Conservation (phyloP, 495 filamentous ascomycete species). For the Lasiosphaeris hirsuta region DNA sequence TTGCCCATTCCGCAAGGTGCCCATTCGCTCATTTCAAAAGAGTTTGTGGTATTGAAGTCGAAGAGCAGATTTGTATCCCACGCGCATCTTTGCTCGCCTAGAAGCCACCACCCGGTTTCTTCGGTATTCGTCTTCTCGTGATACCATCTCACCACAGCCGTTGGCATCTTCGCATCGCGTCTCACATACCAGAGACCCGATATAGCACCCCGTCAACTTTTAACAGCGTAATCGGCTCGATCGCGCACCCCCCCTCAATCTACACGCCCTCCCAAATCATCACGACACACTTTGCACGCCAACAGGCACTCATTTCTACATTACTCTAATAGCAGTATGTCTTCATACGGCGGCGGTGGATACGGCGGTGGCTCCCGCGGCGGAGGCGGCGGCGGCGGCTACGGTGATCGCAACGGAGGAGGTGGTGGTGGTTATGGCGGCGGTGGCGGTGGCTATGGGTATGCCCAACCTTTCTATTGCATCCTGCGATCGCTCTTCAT, state of each 20-base stretch:
- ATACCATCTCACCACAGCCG: too few relatives aligned
- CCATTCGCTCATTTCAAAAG: slow-evolving; percentile 8
- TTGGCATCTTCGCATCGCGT: too few relatives aligned
- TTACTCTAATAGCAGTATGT: slow-evolving; percentile 52
- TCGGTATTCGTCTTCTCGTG: too few relatives aligned
- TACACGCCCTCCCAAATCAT: neutral
- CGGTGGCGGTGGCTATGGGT: slow-evolving; percentile 31
- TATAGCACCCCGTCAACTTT: neutral
- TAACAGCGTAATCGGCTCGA: too few relatives aligned
- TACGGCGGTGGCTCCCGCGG: slow-evolving; percentile 60
- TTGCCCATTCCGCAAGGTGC: slow-evolving; percentile 10
- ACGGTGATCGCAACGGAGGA: slow-evolving; percentile 32
- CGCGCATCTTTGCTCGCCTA: too few relatives aligned
- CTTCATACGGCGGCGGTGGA: slow-evolving; percentile 30
- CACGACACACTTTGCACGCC: neutral
- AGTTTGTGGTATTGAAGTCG: neutral
- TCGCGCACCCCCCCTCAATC: neutral
- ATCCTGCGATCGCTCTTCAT: too few relatives aligned
- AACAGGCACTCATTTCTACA: neutral
- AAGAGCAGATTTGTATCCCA: too few relatives aligned
- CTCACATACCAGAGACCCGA: too few relatives aligned
- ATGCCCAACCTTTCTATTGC: too few relatives aligned
- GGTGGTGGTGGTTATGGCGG: slow-evolving; percentile 24
- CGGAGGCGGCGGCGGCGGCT: slow-evolving; percentile 47
- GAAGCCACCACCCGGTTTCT: too few relatives aligned